Conservation (phyloP, 495 filamentous ascomycete species). For the Tuber brumale region DNA sequence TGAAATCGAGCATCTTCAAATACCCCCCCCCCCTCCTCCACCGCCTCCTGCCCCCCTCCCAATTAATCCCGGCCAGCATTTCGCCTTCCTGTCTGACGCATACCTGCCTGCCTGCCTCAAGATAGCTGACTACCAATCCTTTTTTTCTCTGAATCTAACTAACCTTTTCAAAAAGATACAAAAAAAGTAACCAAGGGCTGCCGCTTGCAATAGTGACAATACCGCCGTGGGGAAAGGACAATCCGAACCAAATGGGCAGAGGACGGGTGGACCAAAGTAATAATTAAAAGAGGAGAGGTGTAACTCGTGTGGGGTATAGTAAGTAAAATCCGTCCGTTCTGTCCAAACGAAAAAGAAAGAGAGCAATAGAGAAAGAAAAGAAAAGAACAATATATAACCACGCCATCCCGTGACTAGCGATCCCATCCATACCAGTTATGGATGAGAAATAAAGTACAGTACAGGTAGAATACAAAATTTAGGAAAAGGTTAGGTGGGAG, state of each 20-base stretch:
- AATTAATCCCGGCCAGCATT: neutral
- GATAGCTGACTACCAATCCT: neutral
- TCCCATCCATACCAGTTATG: slow-evolving; percentile 28
- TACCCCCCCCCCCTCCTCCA: neutral
- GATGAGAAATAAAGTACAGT: slow-evolving; percentile 37
- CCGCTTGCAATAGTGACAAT: neutral
- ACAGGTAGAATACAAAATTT: slow-evolving; percentile 10
- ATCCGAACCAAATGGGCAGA: neutral
- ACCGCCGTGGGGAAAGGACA: neutral
- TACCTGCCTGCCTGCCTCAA: neutral
- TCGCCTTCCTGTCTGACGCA: slow-evolving; percentile 3
- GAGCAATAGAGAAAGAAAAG: slow-evolving; percentile 16
- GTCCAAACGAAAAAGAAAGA: neutral
- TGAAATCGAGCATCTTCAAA: slow-evolving; percentile 1
- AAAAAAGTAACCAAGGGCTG: neutral
- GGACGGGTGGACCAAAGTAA: neutral
- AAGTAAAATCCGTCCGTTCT: neutral
- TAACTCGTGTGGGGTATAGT: slow-evolving; percentile 1
- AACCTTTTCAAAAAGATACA: neutral
- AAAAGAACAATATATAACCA: slow-evolving; percentile 25
- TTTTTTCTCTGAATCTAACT: neutral
- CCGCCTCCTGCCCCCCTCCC: slow-evolving; percentile 1
- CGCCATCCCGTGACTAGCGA: slow-evolving; percentile 4
- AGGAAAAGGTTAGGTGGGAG: neutral
- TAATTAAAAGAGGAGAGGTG: neutral